phyloP scores from a whole-genome alignment of 2,329 filamentous ascomycete species.

The Thelonectria blattea region DNA sequence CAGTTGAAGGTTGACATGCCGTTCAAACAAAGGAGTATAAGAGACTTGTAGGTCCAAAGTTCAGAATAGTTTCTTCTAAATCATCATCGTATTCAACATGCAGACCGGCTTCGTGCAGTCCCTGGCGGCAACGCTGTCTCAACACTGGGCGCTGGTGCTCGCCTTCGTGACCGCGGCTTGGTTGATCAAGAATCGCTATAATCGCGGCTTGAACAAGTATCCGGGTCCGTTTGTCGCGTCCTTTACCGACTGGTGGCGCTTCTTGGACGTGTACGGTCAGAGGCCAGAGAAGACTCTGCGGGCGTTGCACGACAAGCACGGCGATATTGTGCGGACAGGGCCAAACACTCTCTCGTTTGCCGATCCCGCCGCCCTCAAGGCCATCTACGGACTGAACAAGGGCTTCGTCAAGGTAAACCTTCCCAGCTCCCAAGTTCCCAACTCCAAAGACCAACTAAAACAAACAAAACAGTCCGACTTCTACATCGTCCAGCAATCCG shows the following conservation, averaged over 20 bases:
- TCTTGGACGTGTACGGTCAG: conserved; percentile 69
- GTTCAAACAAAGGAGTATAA: no score
- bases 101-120: conserved; percentile 32
- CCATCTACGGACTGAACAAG: conserved; percentile 83
- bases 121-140: conserved; percentile 20
- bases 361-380: conserved; percentile 73
- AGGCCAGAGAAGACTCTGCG: conserved; percentile 71
- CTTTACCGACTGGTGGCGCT: conserved; percentile 72
- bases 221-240: conserved; percentile 75
- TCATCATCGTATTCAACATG: conserved; percentile 29
- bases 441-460: conserved; percentile 56
- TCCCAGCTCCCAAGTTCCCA: not conserved
- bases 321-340: conserved; percentile 75
- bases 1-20: no score
- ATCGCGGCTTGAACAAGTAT: conserved; percentile 69
- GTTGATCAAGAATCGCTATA: conserved; percentile 42
- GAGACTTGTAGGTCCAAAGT: not conserved
- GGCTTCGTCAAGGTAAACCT: conserved; percentile 72
- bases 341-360: conserved; percentile 78
- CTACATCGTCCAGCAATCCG: conserved; percentile 78
- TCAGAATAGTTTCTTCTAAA: not conserved
- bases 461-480: conserved; percentile 68
- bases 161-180: conserved; percentile 12
- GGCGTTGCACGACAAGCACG: conserved; percentile 71
- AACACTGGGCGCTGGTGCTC: conserved; percentile 31